phyloP scores from a whole-genome alignment of 208 protist genomes.

The Trypanosomatidae sp. region DNA sequence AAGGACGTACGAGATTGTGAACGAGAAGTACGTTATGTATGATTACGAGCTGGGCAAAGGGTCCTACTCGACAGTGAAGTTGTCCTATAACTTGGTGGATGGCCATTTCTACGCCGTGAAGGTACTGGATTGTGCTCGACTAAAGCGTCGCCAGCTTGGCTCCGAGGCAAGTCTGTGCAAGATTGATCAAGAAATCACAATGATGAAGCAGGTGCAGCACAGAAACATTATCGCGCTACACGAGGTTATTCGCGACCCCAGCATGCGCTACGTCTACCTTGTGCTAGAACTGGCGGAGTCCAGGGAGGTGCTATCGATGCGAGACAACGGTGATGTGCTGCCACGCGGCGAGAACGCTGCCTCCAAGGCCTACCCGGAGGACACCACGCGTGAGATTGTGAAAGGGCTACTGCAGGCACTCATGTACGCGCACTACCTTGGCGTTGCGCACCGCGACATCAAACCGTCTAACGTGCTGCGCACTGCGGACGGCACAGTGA shows the following conservation, averaged over 20 bases:
- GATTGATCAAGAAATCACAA: constrained; percentile 83
- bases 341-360: constrained; percentile 21
- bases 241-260: constrained; percentile 94
- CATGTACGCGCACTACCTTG: constrained; percentile 50
- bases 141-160: constrained; percentile 40
- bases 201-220: constrained; percentile 93
- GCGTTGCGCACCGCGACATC: constrained; percentile 74
- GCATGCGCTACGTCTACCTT: constrained; percentile 77
- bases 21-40: constrained; percentile 74
- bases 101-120: constrained; percentile 58
- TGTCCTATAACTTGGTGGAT: constrained; percentile 53
- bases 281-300: constrained; percentile 84
- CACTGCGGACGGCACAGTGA: constrained; percentile 53
- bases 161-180: constrained; percentile 30
- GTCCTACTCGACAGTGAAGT: constrained; percentile 68
- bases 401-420: constrained; percentile 42
- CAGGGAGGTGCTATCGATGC: constrained; percentile 48
- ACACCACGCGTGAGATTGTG: constrained; percentile 27
- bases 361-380: constrained; percentile 31
- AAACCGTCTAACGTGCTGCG: constrained; percentile 80
- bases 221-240: constrained; percentile 88
- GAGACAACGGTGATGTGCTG: constrained; percentile 45
- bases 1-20: constrained; percentile 41
- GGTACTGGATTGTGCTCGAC: constrained; percentile 41
- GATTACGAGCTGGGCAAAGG: constrained; percentile 49